Conservation (phyloP, 345 rosid species). For the Euphorbia tirucalli region DNA sequence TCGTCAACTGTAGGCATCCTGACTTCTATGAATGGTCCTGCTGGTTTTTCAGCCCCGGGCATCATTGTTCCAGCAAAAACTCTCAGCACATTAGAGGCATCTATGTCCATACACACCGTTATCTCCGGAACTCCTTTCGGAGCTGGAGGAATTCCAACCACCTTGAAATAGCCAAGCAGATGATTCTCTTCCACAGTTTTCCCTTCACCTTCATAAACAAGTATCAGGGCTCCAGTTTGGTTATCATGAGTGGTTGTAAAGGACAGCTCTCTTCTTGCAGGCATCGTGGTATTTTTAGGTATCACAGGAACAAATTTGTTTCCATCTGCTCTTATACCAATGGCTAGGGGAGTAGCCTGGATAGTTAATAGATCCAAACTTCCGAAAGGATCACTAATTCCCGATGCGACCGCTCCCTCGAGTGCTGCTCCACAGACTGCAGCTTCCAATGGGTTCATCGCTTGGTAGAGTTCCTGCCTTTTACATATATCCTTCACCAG, state of each 20-base stretch:
- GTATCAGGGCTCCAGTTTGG: conserved; percentile 69
- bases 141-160: conserved; percentile 61
- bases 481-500: conserved; percentile 46
- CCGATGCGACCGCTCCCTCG: conserved; percentile 91
- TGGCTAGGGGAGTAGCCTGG: conserved; percentile 63
- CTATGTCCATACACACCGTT: conserved; percentile 84
- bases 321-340: conserved; percentile 65
- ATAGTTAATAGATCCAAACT: conserved; percentile 78
- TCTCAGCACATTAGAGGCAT: conserved; percentile 61
- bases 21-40: conserved; percentile 69
- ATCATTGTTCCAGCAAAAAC: conserved; percentile 64
- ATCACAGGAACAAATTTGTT: conserved; percentile 60
- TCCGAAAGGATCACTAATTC: conserved; percentile 76
- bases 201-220: conserved; percentile 85
- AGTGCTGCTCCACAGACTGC: conserved; percentile 83
- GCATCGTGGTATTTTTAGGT: conserved; percentile 66
- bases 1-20: conserved; percentile 91
- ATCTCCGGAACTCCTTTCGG: conserved; percentile 81
- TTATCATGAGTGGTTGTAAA: conserved; percentile 66
- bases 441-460: conserved; percentile 64
- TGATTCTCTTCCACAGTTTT: conserved; percentile 61
- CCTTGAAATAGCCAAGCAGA: conserved; percentile 82
- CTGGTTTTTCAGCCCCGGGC: conserved; percentile 58
- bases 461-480: conserved; percentile 53
- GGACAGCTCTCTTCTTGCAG: conserved; percentile 62